These are phyloP conservation scores for Colletotrichum somersetense DNA, from an alignment of 2,329 filamentous ascomycete genomes.

Conservation along the genomic window DNA sequence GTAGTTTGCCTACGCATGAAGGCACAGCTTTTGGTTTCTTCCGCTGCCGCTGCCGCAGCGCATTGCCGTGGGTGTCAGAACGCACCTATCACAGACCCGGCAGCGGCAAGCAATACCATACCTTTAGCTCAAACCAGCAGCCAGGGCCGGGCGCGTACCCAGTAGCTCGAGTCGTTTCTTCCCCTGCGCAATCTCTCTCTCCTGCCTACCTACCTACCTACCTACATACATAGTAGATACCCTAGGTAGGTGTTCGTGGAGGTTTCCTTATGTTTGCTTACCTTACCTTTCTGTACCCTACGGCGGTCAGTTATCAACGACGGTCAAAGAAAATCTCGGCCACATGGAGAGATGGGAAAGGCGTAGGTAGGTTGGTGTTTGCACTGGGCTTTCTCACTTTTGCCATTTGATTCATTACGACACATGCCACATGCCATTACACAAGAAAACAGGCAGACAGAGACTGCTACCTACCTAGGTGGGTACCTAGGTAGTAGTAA, in stretches of 20 bases:
- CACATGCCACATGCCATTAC: background rate
- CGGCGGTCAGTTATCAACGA: background rate
- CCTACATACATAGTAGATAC: background rate
- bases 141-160: constrained; percentile 4
- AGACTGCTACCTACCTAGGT: background rate
- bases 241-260: background rate
- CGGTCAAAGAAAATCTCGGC: background rate
- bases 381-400: background rate
- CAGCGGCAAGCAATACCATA: background rate
- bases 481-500: no score
- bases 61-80: constrained; percentile 2
- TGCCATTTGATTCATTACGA: background rate
- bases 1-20: no score
- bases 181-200: background rate
- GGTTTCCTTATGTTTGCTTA: background rate
- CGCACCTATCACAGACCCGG: constrained; percentile 7
- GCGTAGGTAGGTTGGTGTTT: background rate
- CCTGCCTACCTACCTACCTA: no score
- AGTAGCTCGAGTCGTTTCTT: constrained; percentile 23
- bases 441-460: background rate
- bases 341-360: background rate
- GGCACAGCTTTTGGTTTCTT: constrained; percentile 18
- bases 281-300: background rate
- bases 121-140: constrained; percentile 9
- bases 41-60: constrained; percentile 25